Evolutionary conservation across 1,284 basidiomycete genomes (phyloP).

Genomic region (Tetrapyrgos nigripes): DNA sequence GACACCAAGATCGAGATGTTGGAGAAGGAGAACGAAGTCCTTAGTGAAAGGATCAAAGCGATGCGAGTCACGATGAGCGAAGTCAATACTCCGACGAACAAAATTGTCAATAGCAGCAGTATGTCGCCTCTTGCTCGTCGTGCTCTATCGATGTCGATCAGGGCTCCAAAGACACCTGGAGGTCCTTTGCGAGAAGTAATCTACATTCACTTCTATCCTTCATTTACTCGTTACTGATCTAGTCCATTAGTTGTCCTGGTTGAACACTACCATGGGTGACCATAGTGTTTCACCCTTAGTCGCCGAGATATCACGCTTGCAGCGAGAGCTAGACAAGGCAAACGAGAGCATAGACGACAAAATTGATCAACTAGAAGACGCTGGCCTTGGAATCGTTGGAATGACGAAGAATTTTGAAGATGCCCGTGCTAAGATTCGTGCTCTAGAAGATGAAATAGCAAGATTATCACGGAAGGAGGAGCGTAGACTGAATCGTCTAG

Average conservation of each 20-base stretch:
- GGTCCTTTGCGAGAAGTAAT: constrained; percentile 78
- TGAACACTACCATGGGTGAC: constrained; percentile 64
- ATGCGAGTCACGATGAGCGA: constrained; percentile 57
- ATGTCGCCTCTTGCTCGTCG: constrained; percentile 78
- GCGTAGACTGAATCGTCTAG: constrained; percentile 60
- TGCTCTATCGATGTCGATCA: constrained; percentile 68
- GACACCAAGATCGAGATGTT: constrained; percentile 76
- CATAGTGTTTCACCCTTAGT: constrained; percentile 61
- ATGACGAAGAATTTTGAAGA: constrained; percentile 76
- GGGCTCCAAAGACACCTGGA: constrained; percentile 77
- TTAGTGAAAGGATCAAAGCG: constrained; percentile 70
- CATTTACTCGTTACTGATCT: constrained; percentile 11
- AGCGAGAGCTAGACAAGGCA: constrained; percentile 73
- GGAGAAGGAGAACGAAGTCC: constrained; percentile 77
- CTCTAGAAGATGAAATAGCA: constrained; percentile 72
- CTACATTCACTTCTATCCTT: constrained; percentile 11
- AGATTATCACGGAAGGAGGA: constrained; percentile 69
- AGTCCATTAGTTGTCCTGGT: constrained; percentile 69
- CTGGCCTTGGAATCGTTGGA: constrained; percentile 72
- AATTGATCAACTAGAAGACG: constrained; percentile 80
- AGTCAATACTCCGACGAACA: constrained; percentile 58
- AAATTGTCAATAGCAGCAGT: constrained; percentile 54
- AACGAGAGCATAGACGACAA: constrained; percentile 88
- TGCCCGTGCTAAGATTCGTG: constrained; percentile 59
- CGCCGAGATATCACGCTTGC: constrained; percentile 69